Percentiles rank a stretch among this genome's conserved stretches.
Evolutionary conservation across 179 eudicot genomes (phyloP).

Genomic region (Spinacia oleracea): DNA sequence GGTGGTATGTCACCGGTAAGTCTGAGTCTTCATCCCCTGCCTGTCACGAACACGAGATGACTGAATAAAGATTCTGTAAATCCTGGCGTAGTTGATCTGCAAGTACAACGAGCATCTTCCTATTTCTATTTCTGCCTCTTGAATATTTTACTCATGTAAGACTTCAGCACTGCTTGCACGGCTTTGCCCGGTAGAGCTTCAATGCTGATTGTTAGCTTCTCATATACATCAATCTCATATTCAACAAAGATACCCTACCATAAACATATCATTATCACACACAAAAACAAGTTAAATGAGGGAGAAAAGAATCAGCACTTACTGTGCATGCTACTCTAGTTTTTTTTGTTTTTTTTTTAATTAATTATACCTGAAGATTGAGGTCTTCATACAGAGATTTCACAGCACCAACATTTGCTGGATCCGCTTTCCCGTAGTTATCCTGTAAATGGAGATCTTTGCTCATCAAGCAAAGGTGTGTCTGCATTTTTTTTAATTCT

Average conservation of each 20-base stretch:
- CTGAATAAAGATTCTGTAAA: not conserved
- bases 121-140: slow-evolving; percentile 66
- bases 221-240: slow-evolving; percentile 48
- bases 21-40: not conserved
- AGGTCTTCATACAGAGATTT: slow-evolving; percentile 51
- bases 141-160: slow-evolving; percentile 57
- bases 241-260: slow-evolving; percentile 45
- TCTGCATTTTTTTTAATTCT: too few relatives aligned
- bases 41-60: not conserved
- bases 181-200: slow-evolving; percentile 57
- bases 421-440: slow-evolving; percentile 64
- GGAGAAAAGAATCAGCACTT: not conserved
- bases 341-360: not conserved
- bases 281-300: not conserved
- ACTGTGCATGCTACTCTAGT: not conserved
- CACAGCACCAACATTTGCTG: slow-evolving; percentile 42
- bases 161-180: slow-evolving; percentile 55
- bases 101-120: too few relatives aligned
- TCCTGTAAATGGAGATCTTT: slow-evolving; percentile 39
- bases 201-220: slow-evolving; percentile 43
- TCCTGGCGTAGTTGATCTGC: too few relatives aligned
- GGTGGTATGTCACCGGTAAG: not conserved
- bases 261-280: not conserved
- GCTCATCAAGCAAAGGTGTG: not conserved
- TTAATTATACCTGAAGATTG: slow-evolving; percentile 50